Conservation (phyloP, 2,329 filamentous ascomycete genomes). For the Penicillium capsulatum region DNA sequence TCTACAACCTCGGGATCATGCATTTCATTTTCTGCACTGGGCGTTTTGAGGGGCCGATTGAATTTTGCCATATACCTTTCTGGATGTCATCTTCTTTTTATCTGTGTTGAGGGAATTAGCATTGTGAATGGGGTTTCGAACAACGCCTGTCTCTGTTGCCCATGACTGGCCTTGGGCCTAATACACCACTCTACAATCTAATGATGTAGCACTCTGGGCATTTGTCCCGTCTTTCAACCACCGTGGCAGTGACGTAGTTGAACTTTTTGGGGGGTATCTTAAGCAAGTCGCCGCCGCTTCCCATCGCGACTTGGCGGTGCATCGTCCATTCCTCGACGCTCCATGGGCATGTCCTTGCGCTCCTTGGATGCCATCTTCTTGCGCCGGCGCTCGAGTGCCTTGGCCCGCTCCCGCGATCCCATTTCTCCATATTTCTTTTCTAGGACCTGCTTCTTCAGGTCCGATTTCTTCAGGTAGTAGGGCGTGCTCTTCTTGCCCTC, state of each 20-base stretch:
- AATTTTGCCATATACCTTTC: constrained; percentile 23
- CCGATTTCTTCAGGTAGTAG: constrained; percentile 87
- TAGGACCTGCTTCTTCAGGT: constrained; percentile 82
- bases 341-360: constrained; percentile 67
- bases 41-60: constrained; percentile 14
- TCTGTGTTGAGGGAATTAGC: constrained; percentile 12
- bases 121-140: constrained; percentile 18
- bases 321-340: constrained; percentile 42
- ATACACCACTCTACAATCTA: constrained; percentile 4
- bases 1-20: constrained; percentile 8
- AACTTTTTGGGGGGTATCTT: constrained; percentile 14
- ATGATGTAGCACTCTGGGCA: constrained; percentile 2
- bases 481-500: constrained; percentile 76
- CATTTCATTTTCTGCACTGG: constrained; percentile 12
- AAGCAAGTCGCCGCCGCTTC: constrained; percentile 29
- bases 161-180: neutral
- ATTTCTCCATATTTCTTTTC: constrained; percentile 75
- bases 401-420: constrained; percentile 80
- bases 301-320: constrained; percentile 18
- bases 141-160: neutral
- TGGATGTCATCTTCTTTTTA: too few species aligned
- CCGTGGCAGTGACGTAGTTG: too few species aligned
- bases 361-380: constrained; percentile 89
- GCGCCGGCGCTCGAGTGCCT: constrained; percentile 76
- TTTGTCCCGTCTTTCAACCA: neutral